Base-by-base conservation (phyloP, 129 eudicot species). In the Centaurea solstitialis region DNA sequence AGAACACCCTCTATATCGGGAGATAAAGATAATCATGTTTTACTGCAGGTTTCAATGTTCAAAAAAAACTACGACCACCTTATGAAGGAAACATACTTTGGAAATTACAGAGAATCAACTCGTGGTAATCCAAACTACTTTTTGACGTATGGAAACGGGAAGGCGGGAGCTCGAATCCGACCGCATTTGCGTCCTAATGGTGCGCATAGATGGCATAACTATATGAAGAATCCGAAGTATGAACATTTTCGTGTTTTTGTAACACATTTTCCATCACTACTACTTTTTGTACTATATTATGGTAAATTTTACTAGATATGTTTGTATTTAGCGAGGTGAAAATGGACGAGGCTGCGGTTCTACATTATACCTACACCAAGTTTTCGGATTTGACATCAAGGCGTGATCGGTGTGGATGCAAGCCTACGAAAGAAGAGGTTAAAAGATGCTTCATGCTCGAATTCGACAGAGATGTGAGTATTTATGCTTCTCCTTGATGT, bases 361-460 rank as follows among this genome's bases (percentile, higher is more conserved):
- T 92, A 68, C 92, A 92, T 83, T 92, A 81, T 73, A 90, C 97
- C 37, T 92, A 92, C 70, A 50, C 97, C 73, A 92, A 83, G 79
- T 90, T 86, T 83, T 92, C 97, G 10, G 94, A 90, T 84, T 85
- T 92, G 89, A 88, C 94, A 75, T 92, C 94, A 61, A 88, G 97
- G 84, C 89, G 93, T 43, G 94, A 90, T 85, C 81, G 97, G 61
- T 92, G 97, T 85, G 89, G 93, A 70, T 92, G 97, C 75, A 92
- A 92, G 78, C 97, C 97, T 75, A 90, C 93, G 18, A 82, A 70
- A 82, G 86, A 82, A 77, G 73, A 71, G 9, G 86, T 82, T 39
- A 59, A 30, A 62, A 82, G 75, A 70, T 82, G 86, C 78, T 82
- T 82, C 82, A 69, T 82, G 75, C 43, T 82, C 82, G 74, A 53